A percentile compares a stretch with the other conserved stretches of the same genome.
Evolutionary conservation across 768 basidiomycete genomes (phyloP).

Genomic region (Mycena kentingensis): DNA sequence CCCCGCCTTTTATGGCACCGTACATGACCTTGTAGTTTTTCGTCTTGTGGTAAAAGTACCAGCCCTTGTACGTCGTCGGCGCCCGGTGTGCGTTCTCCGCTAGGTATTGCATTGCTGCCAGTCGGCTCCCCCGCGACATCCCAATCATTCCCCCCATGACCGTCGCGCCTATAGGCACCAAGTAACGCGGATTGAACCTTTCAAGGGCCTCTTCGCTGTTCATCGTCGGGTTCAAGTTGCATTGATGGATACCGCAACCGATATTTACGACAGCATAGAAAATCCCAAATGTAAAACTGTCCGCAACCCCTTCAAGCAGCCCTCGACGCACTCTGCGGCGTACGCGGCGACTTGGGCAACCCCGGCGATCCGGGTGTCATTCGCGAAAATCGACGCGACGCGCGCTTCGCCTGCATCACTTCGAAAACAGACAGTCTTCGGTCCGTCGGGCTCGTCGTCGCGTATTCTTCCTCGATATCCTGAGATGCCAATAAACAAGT

Average conservation of each 20-base stretch:
- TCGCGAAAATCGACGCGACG: conserved; percentile 16
- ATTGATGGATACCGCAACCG: no score
- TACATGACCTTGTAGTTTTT: conserved; percentile 88
- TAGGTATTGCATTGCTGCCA: conserved; percentile 75
- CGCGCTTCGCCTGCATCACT: conserved; percentile 28
- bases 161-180: conserved; percentile 62
- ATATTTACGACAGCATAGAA: neutral
- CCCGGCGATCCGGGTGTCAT: conserved; percentile 14
- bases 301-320: conserved; percentile 1
- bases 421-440: conserved; percentile 37
- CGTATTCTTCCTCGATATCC: no score
- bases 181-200: conserved; percentile 46
- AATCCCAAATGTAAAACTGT: neutral
- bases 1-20: conserved; percentile 70
- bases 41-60: conserved; percentile 96
- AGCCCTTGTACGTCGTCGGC: conserved; percentile 83
- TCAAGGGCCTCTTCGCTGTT: neutral
- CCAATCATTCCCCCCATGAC: conserved; percentile 68
- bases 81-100: conserved; percentile 93
- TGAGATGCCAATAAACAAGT: no score
- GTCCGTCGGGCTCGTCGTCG: conserved; percentile 38
- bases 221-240: no score
- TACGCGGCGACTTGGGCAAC: conserved; percentile 14
- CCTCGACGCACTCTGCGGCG: conserved; percentile 13
- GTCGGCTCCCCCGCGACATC: conserved; percentile 70